Percentiles rank a stretch among this genome's conserved stretches.
Conservation (phyloP, 176 grass and related monocot species). For the Zea luxurians region DNA sequence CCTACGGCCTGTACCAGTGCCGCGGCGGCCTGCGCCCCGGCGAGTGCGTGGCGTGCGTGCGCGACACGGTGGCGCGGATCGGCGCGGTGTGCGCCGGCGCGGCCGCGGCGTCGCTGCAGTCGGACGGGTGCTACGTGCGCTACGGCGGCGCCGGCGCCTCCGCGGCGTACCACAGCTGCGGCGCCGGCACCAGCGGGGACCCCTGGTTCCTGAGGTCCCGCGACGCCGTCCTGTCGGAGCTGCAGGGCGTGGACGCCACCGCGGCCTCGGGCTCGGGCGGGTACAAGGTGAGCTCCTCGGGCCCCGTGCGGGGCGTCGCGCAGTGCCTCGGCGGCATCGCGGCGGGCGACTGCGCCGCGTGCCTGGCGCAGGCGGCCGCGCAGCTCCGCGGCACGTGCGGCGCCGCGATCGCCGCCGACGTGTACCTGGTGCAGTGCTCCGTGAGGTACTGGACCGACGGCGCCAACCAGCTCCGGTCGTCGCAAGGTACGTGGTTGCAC, state of each 20-base stretch:
- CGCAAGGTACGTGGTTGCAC: slow-evolving; percentile 42
- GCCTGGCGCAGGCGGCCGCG: slow-evolving; percentile 66
- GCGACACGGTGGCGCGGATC: slow-evolving; percentile 49
- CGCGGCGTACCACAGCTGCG: slow-evolving; percentile 65
- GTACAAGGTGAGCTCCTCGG: slow-evolving; percentile 58
- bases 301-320: slow-evolving; percentile 56
- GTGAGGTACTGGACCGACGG: slow-evolving; percentile 73
- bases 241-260: slow-evolving; percentile 28
- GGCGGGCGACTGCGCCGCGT: slow-evolving; percentile 49
- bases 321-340: slow-evolving; percentile 72
- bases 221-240: slow-evolving; percentile 57
- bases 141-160: slow-evolving; percentile 55
- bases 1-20: slow-evolving; percentile 83
- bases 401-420: slow-evolving; percentile 63
- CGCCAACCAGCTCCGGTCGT: slow-evolving; percentile 48
- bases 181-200: slow-evolving; percentile 54
- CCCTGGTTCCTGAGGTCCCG: slow-evolving; percentile 49
- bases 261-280: background rate
- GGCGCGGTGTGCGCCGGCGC: slow-evolving; percentile 56
- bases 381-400: slow-evolving; percentile 59
- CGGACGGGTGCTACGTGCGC: slow-evolving; percentile 67
- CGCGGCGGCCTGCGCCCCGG: slow-evolving; percentile 49
- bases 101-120: slow-evolving; percentile 69
- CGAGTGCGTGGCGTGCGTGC: slow-evolving; percentile 67
- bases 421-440: slow-evolving; percentile 79